phyloP scores from a whole-genome alignment of 495 filamentous ascomycete genomes.

The Xylaria intraflava region DNA sequence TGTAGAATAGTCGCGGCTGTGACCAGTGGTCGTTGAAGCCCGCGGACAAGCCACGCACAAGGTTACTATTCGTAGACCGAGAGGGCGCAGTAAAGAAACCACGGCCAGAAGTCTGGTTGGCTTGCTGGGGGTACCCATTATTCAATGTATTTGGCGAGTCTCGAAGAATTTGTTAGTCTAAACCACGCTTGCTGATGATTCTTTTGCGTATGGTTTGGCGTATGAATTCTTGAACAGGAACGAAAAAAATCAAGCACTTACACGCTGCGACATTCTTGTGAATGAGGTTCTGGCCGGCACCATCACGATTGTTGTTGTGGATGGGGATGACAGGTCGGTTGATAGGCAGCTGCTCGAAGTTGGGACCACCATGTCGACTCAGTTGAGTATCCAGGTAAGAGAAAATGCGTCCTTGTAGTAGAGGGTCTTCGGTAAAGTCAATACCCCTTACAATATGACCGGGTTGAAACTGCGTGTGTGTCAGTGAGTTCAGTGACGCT shows the following conservation, averaged over 20 bases:
- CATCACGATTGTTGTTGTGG: conserved; percentile 73
- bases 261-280: conserved; percentile 46
- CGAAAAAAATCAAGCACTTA: conserved; percentile 22
- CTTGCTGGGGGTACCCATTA: conserved; percentile 57
- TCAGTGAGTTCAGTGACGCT: background rate
- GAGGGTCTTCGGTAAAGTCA: conserved; percentile 66
- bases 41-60: conserved; percentile 53
- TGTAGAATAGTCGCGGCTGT: conserved; percentile 70
- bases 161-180: conserved; percentile 7
- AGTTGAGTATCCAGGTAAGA: conserved; percentile 71
- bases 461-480: conserved; percentile 41
- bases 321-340: conserved; percentile 58
- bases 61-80: conserved; percentile 50
- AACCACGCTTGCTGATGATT: too few relatives aligned
- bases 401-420: conserved; percentile 68
- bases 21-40: conserved; percentile 73
- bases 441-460: conserved; percentile 62
- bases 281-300: conserved; percentile 48
- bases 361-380: conserved; percentile 64
- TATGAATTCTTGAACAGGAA: background rate
- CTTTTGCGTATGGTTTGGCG: background rate
- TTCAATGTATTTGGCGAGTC: conserved; percentile 65
- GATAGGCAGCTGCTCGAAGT: conserved; percentile 71
- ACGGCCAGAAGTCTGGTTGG: conserved; percentile 59
- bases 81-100: conserved; percentile 69